phyloP scores from a whole-genome alignment of 305 asterid species.

The Ilex paraguariensis region DNA sequence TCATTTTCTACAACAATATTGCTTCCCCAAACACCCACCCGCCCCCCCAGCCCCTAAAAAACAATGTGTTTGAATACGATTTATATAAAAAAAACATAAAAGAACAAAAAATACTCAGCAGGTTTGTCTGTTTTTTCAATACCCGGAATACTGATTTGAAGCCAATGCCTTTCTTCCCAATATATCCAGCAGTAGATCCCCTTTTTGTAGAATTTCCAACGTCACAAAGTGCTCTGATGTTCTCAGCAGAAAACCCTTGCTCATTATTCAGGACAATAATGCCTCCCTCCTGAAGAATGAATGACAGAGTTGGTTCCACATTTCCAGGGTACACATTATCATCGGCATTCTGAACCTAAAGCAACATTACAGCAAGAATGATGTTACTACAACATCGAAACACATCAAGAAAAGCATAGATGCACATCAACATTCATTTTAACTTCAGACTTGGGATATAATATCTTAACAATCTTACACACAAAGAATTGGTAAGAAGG shows the following conservation, averaged over 20 bases:
- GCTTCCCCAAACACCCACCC: no score
- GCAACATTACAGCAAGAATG: slow-evolving; percentile 14
- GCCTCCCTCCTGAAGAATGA: slow-evolving; percentile 75
- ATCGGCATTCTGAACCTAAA: slow-evolving; percentile 97
- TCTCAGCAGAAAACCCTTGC: slow-evolving; percentile 69
- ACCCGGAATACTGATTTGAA: slow-evolving; percentile 98
- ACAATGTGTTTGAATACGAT: no score
- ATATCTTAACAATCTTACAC: no score
- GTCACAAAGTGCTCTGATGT: slow-evolving; percentile 91
- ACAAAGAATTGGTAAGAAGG: no score
- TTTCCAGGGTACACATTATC: slow-evolving; percentile 68
- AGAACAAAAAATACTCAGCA: no score
- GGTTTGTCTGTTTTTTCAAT: slow-evolving; percentile 11
- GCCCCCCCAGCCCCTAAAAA: no score
- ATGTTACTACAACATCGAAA: not conserved
- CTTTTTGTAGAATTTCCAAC: slow-evolving; percentile 93
- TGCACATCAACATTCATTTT: no score
- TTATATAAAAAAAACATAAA: no score
- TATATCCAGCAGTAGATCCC: slow-evolving; percentile 68
- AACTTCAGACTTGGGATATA: no score
- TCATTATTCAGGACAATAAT: slow-evolving; percentile 80
- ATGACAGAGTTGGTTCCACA: slow-evolving; percentile 82
- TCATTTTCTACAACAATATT: no score
- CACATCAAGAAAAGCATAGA: no score
- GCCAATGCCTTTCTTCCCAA: slow-evolving; percentile 99